Evolutionary conservation across 2,329 filamentous ascomycete genomes (phyloP), one percentile per base, ranked within the genome.

Genomic region (Penicillium corylophilum): DNA sequence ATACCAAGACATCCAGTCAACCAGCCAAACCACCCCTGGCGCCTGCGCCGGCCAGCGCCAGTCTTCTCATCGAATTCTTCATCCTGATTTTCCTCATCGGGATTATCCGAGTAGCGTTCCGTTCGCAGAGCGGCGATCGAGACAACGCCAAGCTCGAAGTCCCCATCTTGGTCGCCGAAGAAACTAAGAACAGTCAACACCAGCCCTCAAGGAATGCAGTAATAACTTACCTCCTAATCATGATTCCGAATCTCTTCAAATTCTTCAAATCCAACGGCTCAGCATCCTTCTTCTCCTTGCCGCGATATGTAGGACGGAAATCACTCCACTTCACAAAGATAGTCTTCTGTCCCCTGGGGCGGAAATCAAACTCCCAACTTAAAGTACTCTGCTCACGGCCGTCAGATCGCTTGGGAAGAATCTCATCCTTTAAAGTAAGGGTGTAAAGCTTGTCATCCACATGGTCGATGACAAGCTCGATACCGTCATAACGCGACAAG

Each of bases 331-430:
- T 77, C 20, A 90, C 73, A 56, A 80, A 80, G 2, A 90, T 58
- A 13, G 60, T 67, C 12, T 59, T 59, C 43, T 67, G 64, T 1
- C 69, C 61, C 7, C 63, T 60, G 23, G 44, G 50, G 24, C 45
- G 51, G 49, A 93, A 91, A 60, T 88, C 83, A 56, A 80, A 86
- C 70, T 95, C 89, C 81, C 87, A 94, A 42, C 82, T 88, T 4
- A 90, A 64, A 0, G 84, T 85, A 44, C 86, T 84, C 70, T 86
- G 82, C 60, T 92, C 87, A n/a, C 87, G 75, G 1, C 87, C 87
- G 3, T 81, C 76, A 10, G 80, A 76, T 51, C 79, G 72, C 39
- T 70, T 77, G 1, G 80, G 77, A 0, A 84, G 75, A 3, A 89
- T 67, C 48, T 82, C 77, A 65, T 94, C 87, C 70, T 92, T 94